Base-by-base conservation (phyloP, 306 rosid species). In the Senna tora region DNA sequence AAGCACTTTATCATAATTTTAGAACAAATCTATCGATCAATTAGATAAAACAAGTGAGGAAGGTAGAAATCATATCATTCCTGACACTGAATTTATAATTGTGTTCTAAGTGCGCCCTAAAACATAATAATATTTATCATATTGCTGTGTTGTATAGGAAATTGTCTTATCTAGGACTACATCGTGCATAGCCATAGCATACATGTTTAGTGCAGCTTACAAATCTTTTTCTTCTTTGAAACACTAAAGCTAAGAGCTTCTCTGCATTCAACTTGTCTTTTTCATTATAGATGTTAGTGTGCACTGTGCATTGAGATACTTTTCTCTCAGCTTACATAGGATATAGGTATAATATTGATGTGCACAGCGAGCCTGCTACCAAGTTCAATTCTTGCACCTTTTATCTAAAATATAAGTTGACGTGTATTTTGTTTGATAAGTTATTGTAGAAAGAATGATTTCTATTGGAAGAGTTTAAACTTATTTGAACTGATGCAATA, bases 1-100 rank as follows among this genome's bases (percentile, higher is more conserved):
- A 45, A 74, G 46, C 67, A 34, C 15, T 45, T 12, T 14, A 45
- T 33, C 70, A 49, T 61, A 38, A 36, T 49, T 34, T 59, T 28
- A 3, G 47, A 58, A 20, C 22, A 28, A 30, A 51, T 6, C 15
- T 54, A 30, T 45, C 19, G 42, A 22, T 16, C 51, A 28, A 71
- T 30, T 57, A 7, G 21, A 13, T 72, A 9, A 17, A 8, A 39
- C 2, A 39, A 5, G 3, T 17, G 5, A 17, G 36, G 58, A 17
- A 32, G 59, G 9, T 11, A 11, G 43, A 32, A 22, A 49, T 49
- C 54, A 49, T 16, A 49, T 49, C 8, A 49, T 14, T 46, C 21
- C 54, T 16, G 54, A 49, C 7, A 47, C 9, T 47, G 52, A 47
- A 47, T 14, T 3, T 47, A 47, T 20, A 47, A 6, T 15, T 47